These are phyloP conservation scores for Glarea lozoyensis DNA, from an alignment of 495 filamentous ascomycete genomes.

Conservation along the genomic window DNA sequence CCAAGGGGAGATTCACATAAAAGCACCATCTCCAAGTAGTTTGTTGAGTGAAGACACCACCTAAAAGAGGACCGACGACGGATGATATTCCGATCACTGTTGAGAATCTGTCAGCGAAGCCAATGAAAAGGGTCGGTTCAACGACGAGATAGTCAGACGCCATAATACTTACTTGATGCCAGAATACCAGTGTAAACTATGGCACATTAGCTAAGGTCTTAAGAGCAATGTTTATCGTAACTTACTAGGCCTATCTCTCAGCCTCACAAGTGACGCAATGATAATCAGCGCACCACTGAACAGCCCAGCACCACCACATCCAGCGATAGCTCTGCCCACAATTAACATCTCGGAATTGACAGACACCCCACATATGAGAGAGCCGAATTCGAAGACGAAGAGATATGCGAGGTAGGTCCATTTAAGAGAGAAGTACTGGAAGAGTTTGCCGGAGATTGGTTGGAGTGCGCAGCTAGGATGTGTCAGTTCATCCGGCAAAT, in stretches of 20 bases:
- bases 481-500: background rate
- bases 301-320: constrained; percentile 37
- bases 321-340: constrained; percentile 48
- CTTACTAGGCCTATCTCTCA: constrained; percentile 13
- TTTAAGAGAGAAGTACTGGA: constrained; percentile 34
- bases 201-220: too few species aligned
- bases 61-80: constrained; percentile 42
- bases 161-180: too few species aligned
- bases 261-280: constrained; percentile 4
- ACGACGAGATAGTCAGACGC: constrained; percentile 26
- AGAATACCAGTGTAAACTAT: too few species aligned
- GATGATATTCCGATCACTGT: constrained; percentile 19
- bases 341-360: constrained; percentile 43
- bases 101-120: constrained; percentile 33
- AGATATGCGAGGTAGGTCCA: constrained; percentile 18
- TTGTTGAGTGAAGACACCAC: constrained; percentile 51
- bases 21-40: constrained; percentile 44
- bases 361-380: constrained; percentile 44
- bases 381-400: constrained; percentile 44
- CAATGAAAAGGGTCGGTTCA: constrained; percentile 33
- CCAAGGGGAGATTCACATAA: too few species aligned
- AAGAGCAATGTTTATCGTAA: background rate
- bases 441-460: constrained; percentile 27
- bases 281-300: constrained; percentile 25
- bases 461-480: constrained; percentile 31